phyloP scores from a whole-genome alignment of 805 yeast species.

The Myxozyma kluyveri region DNA sequence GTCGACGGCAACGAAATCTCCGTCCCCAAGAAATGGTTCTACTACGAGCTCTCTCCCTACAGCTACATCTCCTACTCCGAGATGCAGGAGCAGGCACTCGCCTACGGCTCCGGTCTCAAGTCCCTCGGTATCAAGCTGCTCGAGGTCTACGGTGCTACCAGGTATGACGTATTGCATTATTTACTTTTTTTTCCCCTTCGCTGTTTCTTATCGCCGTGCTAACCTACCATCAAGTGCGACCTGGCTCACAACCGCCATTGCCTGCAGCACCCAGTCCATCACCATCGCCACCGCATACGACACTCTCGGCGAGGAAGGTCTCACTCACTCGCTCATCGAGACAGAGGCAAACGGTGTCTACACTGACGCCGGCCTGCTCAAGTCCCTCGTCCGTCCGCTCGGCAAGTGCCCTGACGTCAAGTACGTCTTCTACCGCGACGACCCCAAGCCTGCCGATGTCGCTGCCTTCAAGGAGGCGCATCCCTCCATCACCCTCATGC shows the following conservation, averaged over 20 bases:
- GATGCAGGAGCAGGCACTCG: slow-evolving; percentile 48
- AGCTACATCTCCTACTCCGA: slow-evolving; percentile 61
- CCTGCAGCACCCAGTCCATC: slow-evolving; percentile 71
- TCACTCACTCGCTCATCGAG: slow-evolving; percentile 79
- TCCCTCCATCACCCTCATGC: slow-evolving; percentile 69
- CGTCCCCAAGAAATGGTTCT: slow-evolving; percentile 85
- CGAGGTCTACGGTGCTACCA: slow-evolving; percentile 82
- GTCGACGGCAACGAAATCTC: slow-evolving; percentile 71
- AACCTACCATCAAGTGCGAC: slow-evolving; percentile 14
- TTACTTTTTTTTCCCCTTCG: neutral
- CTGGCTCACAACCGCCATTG: slow-evolving; percentile 26
- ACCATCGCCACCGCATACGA: slow-evolving; percentile 96
- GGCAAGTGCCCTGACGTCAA: slow-evolving; percentile 58
- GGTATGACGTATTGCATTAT: slow-evolving; percentile 3
- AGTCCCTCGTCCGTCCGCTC: slow-evolving; percentile 68
- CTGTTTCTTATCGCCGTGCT: neutral
- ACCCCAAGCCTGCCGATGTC: slow-evolving; percentile 44
- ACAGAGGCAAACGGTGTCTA: slow-evolving; percentile 76
- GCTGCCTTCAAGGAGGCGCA: slow-evolving; percentile 60
- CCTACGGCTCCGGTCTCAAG: slow-evolving; percentile 71
- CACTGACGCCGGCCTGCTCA: slow-evolving; percentile 75
- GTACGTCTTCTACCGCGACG: slow-evolving; percentile 61
- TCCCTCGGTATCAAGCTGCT: slow-evolving; percentile 66
- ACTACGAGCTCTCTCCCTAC: slow-evolving; percentile 75
- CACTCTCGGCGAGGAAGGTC: slow-evolving; percentile 75